Evolutionary conservation across 257 asterid genomes (phyloP).

Genomic region (Rhazya stricta): DNA sequence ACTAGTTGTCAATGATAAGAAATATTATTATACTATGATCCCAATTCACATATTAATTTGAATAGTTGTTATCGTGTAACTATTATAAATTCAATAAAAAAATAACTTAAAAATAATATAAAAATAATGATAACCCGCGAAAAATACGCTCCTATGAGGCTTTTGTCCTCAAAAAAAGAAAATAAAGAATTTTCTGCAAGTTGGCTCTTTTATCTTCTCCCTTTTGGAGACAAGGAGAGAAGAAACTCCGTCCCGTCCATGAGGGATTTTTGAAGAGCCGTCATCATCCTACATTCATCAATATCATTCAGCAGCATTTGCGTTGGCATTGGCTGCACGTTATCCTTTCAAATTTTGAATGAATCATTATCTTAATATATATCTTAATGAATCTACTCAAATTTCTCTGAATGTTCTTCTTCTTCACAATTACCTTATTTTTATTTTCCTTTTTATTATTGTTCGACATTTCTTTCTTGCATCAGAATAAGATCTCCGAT

Average conservation of each 20-base stretch:
- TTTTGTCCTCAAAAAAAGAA: constrained; percentile 29
- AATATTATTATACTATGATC: too few species aligned
- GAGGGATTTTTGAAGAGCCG: constrained; percentile 21
- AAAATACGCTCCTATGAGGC: constrained; percentile 24
- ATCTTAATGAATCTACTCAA: too few species aligned
- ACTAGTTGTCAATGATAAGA: too few species aligned
- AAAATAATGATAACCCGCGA: neutral
- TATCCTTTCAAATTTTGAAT: constrained; percentile 1
- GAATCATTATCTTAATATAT: neutral
- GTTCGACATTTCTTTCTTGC: neutral
- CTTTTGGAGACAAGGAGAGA: constrained; percentile 46
- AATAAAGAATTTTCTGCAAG: constrained; percentile 14
- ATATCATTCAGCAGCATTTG: constrained; percentile 15
- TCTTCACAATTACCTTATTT: neutral
- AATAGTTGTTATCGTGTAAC: too few species aligned
- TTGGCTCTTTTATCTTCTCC: constrained; percentile 42
- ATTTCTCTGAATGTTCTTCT: constrained; percentile 19
- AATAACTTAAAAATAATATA: neutral
- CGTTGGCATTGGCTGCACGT: constrained; percentile 29
- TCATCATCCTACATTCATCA: neutral
- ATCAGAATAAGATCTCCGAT: neutral
- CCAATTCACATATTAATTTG: too few species aligned
- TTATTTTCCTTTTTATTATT: neutral
- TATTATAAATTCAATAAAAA: neutral
- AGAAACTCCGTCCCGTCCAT: constrained; percentile 51